Evolutionary conservation across 73 alveolate species (phyloP), one percentile per base, ranked within the genome.

Genomic region (Loxodes magnus): DNA sequence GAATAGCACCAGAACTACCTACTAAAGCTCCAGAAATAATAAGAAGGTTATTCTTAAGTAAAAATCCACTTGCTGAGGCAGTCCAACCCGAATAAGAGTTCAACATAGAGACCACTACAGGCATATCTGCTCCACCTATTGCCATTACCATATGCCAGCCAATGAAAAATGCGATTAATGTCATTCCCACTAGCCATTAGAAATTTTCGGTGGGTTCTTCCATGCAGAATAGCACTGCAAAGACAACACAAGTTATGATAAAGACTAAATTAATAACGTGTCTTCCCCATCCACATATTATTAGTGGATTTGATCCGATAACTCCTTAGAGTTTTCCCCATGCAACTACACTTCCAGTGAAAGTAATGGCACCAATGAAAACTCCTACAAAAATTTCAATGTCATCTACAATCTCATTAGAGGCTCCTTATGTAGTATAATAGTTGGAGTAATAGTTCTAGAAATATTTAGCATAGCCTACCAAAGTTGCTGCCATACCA

Each of bases 71-170:
- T 20, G 87, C 86, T 30, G 69, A 35, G 29, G 76, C 48, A 23
- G 93, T 88, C 69, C 82, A 62, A 5, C 93, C 93, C 29, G 87
- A 68, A 60, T 69, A 75, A 35, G 86, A 63, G 43, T 80, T 80
- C 54, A 80, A 48, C 64, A 80, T 73, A 29, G 94, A 71, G 27
- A 80, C 79, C 30, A 74, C 91, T 52, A 82, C 94, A 2, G 94
- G 94, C 94, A 82, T 82, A 61, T 82, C 94, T 4, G 91, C 94
- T n/a, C 88, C 90, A 15, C 94, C 94, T 20, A 82, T 82, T 27
- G 90, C 76, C 51, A 64, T 54, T 35, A 76, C 77, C 17, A 46
- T n/a, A 2, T 46, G 59, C 59, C 59, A 46, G 17, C 59, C 59
- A 1, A 46, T 16, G 27, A 46, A 21, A 24, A 37, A 12, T 0